Evolutionary conservation across 805 yeast genomes (phyloP).

Genomic region (Lipomyces sp.): DNA sequence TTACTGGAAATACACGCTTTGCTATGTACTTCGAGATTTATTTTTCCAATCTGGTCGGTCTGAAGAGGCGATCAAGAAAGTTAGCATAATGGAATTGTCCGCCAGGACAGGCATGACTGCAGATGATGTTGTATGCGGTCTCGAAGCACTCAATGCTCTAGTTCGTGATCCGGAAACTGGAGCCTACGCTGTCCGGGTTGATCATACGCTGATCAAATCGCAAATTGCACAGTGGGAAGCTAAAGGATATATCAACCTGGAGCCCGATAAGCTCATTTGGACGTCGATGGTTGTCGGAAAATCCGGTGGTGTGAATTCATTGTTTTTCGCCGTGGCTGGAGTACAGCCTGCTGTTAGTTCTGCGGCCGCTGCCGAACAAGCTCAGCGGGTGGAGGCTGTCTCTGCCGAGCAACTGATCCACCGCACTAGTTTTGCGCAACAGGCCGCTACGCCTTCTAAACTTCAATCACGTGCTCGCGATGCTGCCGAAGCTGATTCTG

Average conservation of each 20-base stretch:
- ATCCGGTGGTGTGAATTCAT: constrained; percentile 67
- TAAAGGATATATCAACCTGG: constrained; percentile 58
- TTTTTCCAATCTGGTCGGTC: constrained; percentile 20
- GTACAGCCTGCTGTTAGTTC: constrained; percentile 15
- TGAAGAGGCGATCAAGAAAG: constrained; percentile 10
- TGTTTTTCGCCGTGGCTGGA: constrained; percentile 19
- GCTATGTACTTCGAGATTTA: constrained; percentile 51
- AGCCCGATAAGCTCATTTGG: constrained; percentile 68
- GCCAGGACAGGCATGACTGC: constrained; percentile 81
- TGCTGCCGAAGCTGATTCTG: neutral
- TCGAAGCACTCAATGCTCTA: constrained; percentile 75
- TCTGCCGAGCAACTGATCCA: neutral
- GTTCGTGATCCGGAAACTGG: constrained; percentile 53
- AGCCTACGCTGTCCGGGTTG: constrained; percentile 60
- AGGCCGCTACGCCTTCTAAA: neutral
- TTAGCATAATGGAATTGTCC: constrained; percentile 65
- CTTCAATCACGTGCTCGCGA: neutral
- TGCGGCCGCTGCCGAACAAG: neutral
- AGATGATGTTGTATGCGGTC: constrained; percentile 83
- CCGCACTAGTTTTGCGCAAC: neutral
- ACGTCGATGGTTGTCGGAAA: constrained; percentile 84
- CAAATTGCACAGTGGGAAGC: constrained; percentile 57
- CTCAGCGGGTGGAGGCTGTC: neutral
- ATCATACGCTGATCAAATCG: constrained; percentile 51
- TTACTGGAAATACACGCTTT: constrained; percentile 77